phyloP scores from a whole-genome alignment of 169 alveolate species.

The Eimeria praecox region DNA sequence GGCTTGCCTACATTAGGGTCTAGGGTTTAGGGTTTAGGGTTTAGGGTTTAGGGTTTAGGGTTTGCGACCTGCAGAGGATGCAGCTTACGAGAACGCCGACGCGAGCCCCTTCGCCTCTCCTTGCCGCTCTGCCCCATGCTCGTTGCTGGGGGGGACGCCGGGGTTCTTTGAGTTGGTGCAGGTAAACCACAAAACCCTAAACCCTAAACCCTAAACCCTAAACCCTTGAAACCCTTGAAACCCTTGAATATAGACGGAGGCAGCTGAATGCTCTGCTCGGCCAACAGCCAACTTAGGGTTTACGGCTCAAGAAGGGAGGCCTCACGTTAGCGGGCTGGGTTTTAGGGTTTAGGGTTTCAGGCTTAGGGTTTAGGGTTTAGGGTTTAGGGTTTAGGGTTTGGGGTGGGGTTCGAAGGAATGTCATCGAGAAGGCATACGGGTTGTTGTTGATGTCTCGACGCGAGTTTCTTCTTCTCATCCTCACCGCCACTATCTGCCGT shows the following conservation, averaged over 20 bases:
- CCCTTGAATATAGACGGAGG: background rate
- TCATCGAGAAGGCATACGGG: conserved; percentile 57
- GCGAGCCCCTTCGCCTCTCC: conserved; percentile 92
- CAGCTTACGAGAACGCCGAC: conserved; percentile 80
- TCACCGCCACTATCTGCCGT: conserved; percentile 70
- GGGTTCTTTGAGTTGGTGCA: conserved; percentile 88
- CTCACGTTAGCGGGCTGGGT: background rate
- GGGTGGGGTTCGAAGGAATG: conserved; percentile 15
- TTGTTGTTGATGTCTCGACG: conserved; percentile 43
- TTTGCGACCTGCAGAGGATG: conserved; percentile 26
- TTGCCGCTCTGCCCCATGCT: conserved; percentile 88
- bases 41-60: conserved; percentile 26
- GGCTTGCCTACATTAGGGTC: background rate
- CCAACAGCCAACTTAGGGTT: background rate
- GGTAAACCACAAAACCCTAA: conserved; percentile 49
- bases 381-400: conserved; percentile 28
- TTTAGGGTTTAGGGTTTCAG: conserved; percentile 18
- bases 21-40: background rate
- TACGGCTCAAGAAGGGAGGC: background rate
- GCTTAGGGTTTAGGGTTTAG: conserved; percentile 7
- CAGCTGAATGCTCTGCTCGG: background rate
- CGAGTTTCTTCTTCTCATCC: conserved; percentile 53
- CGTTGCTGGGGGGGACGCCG: conserved; percentile 92
- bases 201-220: conserved; percentile 33
- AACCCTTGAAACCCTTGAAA: too few relatives aligned